phyloP scores from a whole-genome alignment of 2,329 filamentous ascomycete genomes.

The Verticillium albo-atrum region DNA sequence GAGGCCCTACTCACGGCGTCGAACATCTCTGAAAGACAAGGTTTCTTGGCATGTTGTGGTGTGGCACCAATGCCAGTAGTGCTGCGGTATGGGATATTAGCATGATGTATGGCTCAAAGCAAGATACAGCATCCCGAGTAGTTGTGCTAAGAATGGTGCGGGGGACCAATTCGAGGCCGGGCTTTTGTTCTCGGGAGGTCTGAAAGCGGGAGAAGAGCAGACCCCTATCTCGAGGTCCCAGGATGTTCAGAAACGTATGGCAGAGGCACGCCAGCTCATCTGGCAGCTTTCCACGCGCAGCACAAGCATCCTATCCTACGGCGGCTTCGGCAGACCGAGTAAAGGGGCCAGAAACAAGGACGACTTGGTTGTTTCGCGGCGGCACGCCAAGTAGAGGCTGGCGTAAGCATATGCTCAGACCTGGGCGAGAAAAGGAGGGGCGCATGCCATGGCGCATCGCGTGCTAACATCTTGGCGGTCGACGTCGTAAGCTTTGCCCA shows the following conservation, averaged over 20 bases:
- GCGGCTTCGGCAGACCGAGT: too few species aligned
- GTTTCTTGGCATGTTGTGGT: not conserved
- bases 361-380: too few species aligned
- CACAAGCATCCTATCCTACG: too few species aligned
- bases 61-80: not conserved
- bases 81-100: not conserved
- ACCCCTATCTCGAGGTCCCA: too few species aligned
- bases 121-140: not conserved
- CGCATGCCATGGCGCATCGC: not conserved
- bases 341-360: too few species aligned
- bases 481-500: not conserved
- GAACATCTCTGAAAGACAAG: not conserved
- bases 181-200: too few species aligned
- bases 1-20: not conserved
- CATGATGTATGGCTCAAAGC: not conserved
- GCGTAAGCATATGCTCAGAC: not conserved
- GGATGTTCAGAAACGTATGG: too few species aligned
- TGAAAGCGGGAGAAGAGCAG: too few species aligned
- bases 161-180: too few species aligned
- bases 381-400: not conserved
- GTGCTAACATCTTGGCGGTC: not conserved
- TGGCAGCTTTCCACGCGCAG: not conserved
- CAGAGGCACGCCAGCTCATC: too few species aligned
- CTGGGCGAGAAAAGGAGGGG: not conserved
- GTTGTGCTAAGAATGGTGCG: too few species aligned